phyloP scores from a whole-genome alignment of 257 asterid genomes.

The Plantago elongata region DNA sequence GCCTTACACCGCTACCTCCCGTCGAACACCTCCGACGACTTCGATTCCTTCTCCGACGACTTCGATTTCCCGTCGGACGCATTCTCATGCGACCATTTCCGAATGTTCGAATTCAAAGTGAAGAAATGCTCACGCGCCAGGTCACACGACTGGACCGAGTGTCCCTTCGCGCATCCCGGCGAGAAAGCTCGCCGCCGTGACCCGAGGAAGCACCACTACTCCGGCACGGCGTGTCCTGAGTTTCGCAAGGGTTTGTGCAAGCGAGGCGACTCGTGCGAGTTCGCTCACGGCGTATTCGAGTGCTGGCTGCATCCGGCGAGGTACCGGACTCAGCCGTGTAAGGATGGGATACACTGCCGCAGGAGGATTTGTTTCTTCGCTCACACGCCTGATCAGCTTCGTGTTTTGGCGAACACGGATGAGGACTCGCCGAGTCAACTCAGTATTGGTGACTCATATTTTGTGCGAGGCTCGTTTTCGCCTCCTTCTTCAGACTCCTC shows the following conservation, averaged over 20 bases:
- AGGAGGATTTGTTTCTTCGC: conserved; percentile 55
- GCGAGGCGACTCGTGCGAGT: conserved; percentile 47
- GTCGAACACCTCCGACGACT: conserved; percentile 27
- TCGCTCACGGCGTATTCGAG: conserved; percentile 61
- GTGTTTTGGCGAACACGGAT: conserved; percentile 31
- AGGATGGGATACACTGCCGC: conserved; percentile 53
- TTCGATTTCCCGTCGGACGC: conserved; percentile 46
- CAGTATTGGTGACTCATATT: conserved; percentile 16
- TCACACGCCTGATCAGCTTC: conserved; percentile 48
- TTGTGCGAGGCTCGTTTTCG: not conserved
- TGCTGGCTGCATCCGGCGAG: conserved; percentile 67
- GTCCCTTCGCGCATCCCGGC: conserved; percentile 53
- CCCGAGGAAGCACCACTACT: conserved; percentile 39
- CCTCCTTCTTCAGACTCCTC: conserved; percentile 14
- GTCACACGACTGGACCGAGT: conserved; percentile 61
- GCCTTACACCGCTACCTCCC: conserved; percentile 76
- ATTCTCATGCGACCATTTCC: conserved; percentile 52
- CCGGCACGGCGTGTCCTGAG: conserved; percentile 52
- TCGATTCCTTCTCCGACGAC: conserved; percentile 21
- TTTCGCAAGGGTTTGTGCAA: conserved; percentile 43
- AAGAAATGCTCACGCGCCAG: conserved; percentile 42
- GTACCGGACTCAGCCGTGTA: conserved; percentile 61
- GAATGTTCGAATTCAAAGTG: conserved; percentile 57
- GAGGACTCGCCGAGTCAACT: conserved; percentile 22
- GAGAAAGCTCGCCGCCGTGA: conserved; percentile 58